A percentile compares a stretch with the other conserved stretches of the same genome.
Conservation (phyloP, 768 basidiomycete genomes). For the Plicaturopsis crispa region DNA sequence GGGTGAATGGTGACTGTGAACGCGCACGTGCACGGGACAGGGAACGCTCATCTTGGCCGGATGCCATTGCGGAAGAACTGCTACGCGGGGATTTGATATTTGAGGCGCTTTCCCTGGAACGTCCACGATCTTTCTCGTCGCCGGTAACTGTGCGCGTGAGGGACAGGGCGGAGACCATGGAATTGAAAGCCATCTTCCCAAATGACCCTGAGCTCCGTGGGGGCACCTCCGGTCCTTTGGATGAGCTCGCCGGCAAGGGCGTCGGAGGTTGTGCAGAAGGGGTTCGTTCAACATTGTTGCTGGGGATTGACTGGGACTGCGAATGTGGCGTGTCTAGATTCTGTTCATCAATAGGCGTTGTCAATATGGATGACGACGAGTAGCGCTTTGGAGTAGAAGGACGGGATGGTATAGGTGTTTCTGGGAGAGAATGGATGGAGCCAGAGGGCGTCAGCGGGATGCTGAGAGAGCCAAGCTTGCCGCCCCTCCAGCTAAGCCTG, state of each 20-base stretch:
- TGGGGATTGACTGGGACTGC: background rate
- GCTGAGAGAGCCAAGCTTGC: too few relatives aligned
- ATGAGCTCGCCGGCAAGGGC: conserved; percentile 12
- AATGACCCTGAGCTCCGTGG: conserved; percentile 41
- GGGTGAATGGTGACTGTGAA: conserved; percentile 74
- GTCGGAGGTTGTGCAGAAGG: conserved; percentile 27
- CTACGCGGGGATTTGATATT: conserved; percentile 39
- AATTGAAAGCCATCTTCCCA: conserved; percentile 54
- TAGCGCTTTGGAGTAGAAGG: too few relatives aligned
- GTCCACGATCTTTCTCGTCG: conserved; percentile 26
- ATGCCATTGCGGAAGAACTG: conserved; percentile 36
- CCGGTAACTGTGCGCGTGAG: conserved; percentile 47
- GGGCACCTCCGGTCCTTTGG: conserved; percentile 28
- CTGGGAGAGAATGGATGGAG: too few relatives aligned
- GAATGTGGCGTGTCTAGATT: background rate
- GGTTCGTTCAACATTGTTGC: conserved; percentile 1
- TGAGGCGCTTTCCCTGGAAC: conserved; percentile 46
- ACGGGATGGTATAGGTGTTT: too few relatives aligned
- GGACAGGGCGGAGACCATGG: conserved; percentile 61
- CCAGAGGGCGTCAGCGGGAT: too few relatives aligned
- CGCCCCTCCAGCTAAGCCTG: too few relatives aligned
- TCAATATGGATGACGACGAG: background rate
- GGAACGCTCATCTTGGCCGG: conserved; percentile 28
- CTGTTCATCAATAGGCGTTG: background rate
- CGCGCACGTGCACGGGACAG: conserved; percentile 55